Percentiles rank a stretch among this genome's conserved stretches.
phyloP scores from a whole-genome alignment of 495 filamentous ascomycete genomes.

The Daldinia childiae region DNA sequence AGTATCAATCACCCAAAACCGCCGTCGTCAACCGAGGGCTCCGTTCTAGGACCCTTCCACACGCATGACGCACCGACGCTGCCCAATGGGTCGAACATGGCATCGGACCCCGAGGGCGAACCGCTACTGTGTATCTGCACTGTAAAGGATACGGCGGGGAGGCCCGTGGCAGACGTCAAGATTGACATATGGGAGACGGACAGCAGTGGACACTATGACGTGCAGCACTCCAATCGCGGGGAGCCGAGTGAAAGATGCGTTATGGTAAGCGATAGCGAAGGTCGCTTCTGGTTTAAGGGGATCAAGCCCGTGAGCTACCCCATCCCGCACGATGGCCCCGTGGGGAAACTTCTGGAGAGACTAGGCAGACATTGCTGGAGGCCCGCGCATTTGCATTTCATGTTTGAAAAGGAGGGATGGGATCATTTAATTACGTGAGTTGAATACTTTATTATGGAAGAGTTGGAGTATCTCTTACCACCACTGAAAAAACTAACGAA shows the following conservation, averaged over 20 bases:
- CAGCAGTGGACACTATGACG: slow-evolving; percentile 85
- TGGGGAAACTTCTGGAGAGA: slow-evolving; percentile 77
- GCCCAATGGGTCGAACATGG: slow-evolving; percentile 72
- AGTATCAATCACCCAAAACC: slow-evolving; percentile 93
- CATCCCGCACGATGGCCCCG: slow-evolving; percentile 89
- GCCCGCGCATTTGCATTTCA: slow-evolving; percentile 93
- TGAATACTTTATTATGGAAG: neutral
- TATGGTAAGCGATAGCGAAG: slow-evolving; percentile 73
- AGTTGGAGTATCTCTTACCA: no score
- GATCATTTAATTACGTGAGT: slow-evolving; percentile 87
- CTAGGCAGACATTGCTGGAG: slow-evolving; percentile 81
- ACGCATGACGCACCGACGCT: slow-evolving; percentile 82
- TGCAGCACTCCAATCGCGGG: slow-evolving; percentile 76
- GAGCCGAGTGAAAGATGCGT: slow-evolving; percentile 84
- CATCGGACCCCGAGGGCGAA: slow-evolving; percentile 73
- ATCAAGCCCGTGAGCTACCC: slow-evolving; percentile 90
- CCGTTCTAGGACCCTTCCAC: slow-evolving; percentile 93
- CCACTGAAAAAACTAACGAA: neutral
- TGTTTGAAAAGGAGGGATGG: slow-evolving; percentile 86
- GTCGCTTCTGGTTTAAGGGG: slow-evolving; percentile 87
- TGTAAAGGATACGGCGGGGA: slow-evolving; percentile 72
- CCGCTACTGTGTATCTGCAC: slow-evolving; percentile 82
- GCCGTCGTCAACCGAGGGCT: slow-evolving; percentile 77
- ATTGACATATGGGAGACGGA: slow-evolving; percentile 97
- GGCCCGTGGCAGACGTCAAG: slow-evolving; percentile 73